Base-by-base conservation (phyloP, 345 rosid species). In the Brassica rapa region DNA sequence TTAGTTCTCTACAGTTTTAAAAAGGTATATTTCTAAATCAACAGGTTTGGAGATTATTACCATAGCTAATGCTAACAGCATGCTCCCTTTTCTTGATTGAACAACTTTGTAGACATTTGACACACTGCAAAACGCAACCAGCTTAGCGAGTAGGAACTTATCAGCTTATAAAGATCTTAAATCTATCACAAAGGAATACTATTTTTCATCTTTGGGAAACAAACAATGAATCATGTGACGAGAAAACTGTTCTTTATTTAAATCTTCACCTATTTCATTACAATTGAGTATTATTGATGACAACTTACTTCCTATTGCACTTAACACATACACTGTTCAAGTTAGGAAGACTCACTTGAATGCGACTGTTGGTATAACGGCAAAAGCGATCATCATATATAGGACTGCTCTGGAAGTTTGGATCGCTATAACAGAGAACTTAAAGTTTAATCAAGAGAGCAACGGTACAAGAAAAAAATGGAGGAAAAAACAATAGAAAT, bases 51-150 rank as follows among this genome's bases (percentile, higher is more conserved):
- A 65, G 64, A 70, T 78, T 89, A 70, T 78, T 89, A 96, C 99
- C 99, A 95, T 96, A 69, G 99, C 99, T 81, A 96, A 70, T 59
- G 99, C 99, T 77, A 86, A 83, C 73, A 88, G 49, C 93, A 96
- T 90, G 83, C 87, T 96, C 82, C 97, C 91, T 74, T 91, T 91
- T 83, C 92, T 88, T 66, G 93, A 87, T 80, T 84, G 84, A 82
- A 96, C 91, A 24, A 96, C 97, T 81, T 89, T 88, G 85, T 90
- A 81, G 64, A 91, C 98, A 74, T 96, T 96, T 51, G 84, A 30
- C 41, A 90, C 87, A 60, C 99, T 96, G 86, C 86, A 83, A 62
- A 74, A 56, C 16, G 29, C 14, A 33, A 71, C 77, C 65, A 46
- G 69, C 64, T 67, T 33, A 46, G 74, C 2, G 67, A 33, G 1